Evolutionary conservation across 1,284 basidiomycete species (phyloP), one percentile per base, ranked within the genome.

Genomic region (Ganoderma lingzhi): DNA sequence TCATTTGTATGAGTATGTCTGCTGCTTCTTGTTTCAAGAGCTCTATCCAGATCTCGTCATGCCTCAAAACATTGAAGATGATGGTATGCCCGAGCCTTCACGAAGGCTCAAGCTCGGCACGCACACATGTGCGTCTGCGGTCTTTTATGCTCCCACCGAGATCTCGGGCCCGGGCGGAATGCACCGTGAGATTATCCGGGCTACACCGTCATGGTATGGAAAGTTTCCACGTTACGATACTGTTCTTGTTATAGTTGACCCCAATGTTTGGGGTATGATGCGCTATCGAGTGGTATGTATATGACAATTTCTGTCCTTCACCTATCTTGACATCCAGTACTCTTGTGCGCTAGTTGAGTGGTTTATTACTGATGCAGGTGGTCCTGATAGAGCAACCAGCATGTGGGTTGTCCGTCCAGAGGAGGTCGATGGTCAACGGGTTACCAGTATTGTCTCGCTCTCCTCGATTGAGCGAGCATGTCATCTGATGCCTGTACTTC

Each of bases 91-190:
- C 12, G 4, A 44, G 15, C 15, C 42, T 1, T 4, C 42, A 2
- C 42, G 42, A 6, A 15, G 5, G 42, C 2, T 37, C 6, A 28
- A n/a, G n/a, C n/a, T 72, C 10, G 30, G 56, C 9, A 30, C 72
- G 1, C 73, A 64, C 14, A 42, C 63, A 19, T 71, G 71, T 3
- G 73, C 72, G 0, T 55, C 64, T 0, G 71, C 74, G 0, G 64
- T 55, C 0, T 78, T 68, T 42, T 75, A 74, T 64, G 78, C 78
- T 14, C 78, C 77, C 2, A 78, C 77, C 64, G 78, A 80, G 30
- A 48, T 42, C 3, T 74, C 68, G 15, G 74, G 77, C 1, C 35
- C 69, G 8, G 53, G 62, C 5, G 75, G 79, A 10, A 77, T 80
- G 79, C 71, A 70, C 17, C 68, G 63, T 0, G 73, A 67, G 32